A percentile compares a stretch with the other conserved stretches of the same genome.
Evolutionary conservation across 768 basidiomycete genomes (phyloP).

Genomic region (Tulasnella calospora): DNA sequence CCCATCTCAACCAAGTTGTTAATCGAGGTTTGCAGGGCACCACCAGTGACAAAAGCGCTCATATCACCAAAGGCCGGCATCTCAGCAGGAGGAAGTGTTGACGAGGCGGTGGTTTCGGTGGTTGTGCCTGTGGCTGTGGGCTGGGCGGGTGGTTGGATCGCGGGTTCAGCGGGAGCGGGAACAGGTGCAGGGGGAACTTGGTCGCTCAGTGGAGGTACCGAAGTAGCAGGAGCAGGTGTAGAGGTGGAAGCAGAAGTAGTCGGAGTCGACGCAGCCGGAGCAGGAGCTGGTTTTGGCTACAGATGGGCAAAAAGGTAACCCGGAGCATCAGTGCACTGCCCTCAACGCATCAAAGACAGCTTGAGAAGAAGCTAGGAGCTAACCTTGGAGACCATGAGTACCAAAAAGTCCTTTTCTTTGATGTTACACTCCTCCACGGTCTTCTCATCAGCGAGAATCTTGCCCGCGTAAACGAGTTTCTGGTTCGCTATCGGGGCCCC

Average conservation of each 20-base stretch:
- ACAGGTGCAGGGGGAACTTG: slow-evolving; percentile 20
- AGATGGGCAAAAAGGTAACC: neutral
- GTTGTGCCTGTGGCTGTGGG: slow-evolving; percentile 36
- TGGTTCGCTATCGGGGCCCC: slow-evolving; percentile 68
- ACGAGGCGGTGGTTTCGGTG: slow-evolving; percentile 36
- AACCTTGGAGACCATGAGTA: slow-evolving; percentile 98
- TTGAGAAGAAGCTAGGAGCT: slow-evolving; percentile 27
- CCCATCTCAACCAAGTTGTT: slow-evolving; percentile 92
- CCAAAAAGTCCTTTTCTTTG: slow-evolving; percentile 98
- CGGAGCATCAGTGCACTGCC: neutral
- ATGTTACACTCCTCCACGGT: slow-evolving; percentile 81
- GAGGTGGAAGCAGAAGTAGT: slow-evolving; percentile 37
- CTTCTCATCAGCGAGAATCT: slow-evolving; percentile 84
- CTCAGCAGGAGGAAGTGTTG: slow-evolving; percentile 33
- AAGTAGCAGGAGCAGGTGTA: slow-evolving; percentile 35
- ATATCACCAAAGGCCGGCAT: slow-evolving; percentile 44
- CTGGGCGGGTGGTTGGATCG: slow-evolving; percentile 32
- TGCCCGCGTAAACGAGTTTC: slow-evolving; percentile 95
- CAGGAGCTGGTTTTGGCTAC: slow-evolving; percentile 28
- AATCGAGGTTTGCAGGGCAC: slow-evolving; percentile 69
- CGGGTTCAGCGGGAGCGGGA: slow-evolving; percentile 29
- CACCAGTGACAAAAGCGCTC: slow-evolving; percentile 69
- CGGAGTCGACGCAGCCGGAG: slow-evolving; percentile 26
- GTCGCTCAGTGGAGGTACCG: slow-evolving; percentile 33
- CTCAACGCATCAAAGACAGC: slow-evolving; percentile 21